Conservation (phyloP, 2,329 filamentous ascomycete species). For the Moelleriella libera region DNA sequence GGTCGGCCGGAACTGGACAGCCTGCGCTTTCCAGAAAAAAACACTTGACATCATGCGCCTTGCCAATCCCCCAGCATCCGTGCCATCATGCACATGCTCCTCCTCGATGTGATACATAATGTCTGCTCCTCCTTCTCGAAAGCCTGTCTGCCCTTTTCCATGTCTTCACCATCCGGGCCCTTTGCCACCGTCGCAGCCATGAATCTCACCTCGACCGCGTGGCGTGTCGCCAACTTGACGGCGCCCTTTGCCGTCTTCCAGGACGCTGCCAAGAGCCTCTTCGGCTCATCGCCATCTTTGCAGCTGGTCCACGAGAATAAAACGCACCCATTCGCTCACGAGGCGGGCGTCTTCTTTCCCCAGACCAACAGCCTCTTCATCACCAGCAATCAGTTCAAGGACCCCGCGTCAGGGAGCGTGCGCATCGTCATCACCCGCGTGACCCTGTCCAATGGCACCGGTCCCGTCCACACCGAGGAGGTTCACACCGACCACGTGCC, state of each 20-base stretch:
- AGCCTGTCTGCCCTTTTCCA: too few relatives aligned
- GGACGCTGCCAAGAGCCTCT: constrained; percentile 10
- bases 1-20: too few relatives aligned
- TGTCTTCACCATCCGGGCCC: too few relatives aligned
- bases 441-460: constrained; percentile 6
- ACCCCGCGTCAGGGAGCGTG: constrained; percentile 7
- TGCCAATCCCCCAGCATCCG: too few relatives aligned
- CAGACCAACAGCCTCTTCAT: constrained; percentile 15
- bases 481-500: constrained; percentile 16
- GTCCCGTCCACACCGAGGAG: constrained; percentile 15
- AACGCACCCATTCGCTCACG: constrained; percentile 32
- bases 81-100: too few relatives aligned
- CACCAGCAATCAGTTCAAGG: constrained; percentile 18
- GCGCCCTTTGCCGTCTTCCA: constrained; percentile 2
- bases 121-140: too few relatives aligned
- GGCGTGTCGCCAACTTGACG: neutral
- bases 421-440: constrained; percentile 17
- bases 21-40: too few relatives aligned
- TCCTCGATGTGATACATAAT: too few relatives aligned
- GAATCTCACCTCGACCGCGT: too few relatives aligned
- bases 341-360: constrained; percentile 24
- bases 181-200: too few relatives aligned
- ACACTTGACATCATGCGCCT: too few relatives aligned
- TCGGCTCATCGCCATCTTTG: constrained; percentile 19
- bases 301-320: constrained; percentile 22